Percentiles rank a stretch among this genome's conserved stretches.
Evolutionary conservation across 495 filamentous ascomycete species (phyloP).

Genomic region (Penicillium crystallinum): DNA sequence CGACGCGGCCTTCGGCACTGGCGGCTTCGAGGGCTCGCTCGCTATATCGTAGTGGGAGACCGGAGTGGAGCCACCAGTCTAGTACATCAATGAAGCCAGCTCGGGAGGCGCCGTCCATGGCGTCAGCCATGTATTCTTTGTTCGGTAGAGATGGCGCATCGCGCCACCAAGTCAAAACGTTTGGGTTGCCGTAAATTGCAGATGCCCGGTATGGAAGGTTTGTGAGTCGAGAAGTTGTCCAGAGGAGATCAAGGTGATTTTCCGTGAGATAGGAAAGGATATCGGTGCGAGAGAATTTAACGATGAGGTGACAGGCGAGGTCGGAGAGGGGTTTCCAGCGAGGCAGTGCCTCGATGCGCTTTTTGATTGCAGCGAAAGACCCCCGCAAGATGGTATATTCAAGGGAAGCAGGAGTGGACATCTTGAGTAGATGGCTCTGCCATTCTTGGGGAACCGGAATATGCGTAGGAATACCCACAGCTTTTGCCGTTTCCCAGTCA

Average conservation of each 20-base stretch:
- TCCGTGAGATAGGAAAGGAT: conserved; percentile 78
- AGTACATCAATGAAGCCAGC: conserved; percentile 78
- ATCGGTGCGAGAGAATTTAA: conserved; percentile 78
- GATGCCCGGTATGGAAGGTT: conserved; percentile 81
- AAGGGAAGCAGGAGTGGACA: conserved; percentile 52
- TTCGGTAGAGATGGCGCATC: conserved; percentile 69
- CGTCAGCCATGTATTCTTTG: conserved; percentile 73
- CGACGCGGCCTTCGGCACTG: conserved; percentile 72
- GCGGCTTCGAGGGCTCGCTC: conserved; percentile 83
- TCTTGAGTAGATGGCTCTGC: conserved; percentile 49
- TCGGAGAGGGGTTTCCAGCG: conserved; percentile 70
- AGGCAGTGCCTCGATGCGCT: conserved; percentile 59
- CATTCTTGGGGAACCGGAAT: conserved; percentile 70
- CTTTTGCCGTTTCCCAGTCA: conserved; percentile 85
- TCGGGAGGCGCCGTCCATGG: conserved; percentile 79
- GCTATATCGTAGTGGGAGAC: conserved; percentile 74
- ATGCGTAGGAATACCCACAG: conserved; percentile 72
- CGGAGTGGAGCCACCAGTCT: conserved; percentile 85
- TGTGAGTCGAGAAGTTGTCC: conserved; percentile 72
- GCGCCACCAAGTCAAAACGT: conserved; percentile 86
- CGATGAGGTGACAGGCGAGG: conserved; percentile 78
- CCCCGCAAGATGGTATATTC: conserved; percentile 79
- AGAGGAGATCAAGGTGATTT: conserved; percentile 72
- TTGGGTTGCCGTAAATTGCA: conserved; percentile 76
- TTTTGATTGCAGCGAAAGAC: conserved; percentile 60